phyloP scores from a whole-genome alignment of 2,329 filamentous ascomycete genomes.

The Ampelomyces quisqualis region DNA sequence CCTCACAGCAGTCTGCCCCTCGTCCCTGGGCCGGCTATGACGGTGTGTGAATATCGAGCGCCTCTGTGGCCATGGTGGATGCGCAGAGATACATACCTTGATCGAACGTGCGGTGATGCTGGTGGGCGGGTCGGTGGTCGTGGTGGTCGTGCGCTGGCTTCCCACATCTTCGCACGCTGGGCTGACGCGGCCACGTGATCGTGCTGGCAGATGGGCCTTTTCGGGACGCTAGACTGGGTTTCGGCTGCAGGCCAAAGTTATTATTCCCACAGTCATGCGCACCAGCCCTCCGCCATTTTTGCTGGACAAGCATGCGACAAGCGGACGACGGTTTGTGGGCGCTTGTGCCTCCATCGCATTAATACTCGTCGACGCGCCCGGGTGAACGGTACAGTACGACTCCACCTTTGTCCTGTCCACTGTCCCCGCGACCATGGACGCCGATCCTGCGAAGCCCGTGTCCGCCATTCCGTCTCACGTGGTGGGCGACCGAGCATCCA shows the following conservation, averaged over 20 bases:
- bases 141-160: background rate
- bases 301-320: conserved; percentile 19
- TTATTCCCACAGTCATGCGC: conserved; percentile 21
- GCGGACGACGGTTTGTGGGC: conserved; percentile 13
- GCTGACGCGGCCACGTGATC: conserved; percentile 7
- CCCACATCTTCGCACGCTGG: too few relatives aligned
- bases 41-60: conserved; percentile 8
- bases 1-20: background rate
- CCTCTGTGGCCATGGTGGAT: background rate
- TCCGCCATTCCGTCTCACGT: conserved; percentile 59
- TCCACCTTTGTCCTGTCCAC: too few relatives aligned
- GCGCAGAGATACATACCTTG: conserved; percentile 11
- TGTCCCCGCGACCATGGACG: conserved; percentile 47
- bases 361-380: conserved; percentile 4
- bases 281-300: conserved; percentile 6
- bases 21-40: background rate
- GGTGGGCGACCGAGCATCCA: conserved; percentile 56
- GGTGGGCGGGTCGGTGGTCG: background rate
- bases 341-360: conserved; percentile 11
- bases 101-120: too few relatives aligned
- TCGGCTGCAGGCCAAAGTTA: conserved; percentile 18
- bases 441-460: conserved; percentile 47
- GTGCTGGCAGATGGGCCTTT: too few relatives aligned
- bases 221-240: conserved; percentile 11
- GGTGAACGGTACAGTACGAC: too few relatives aligned